Evolutionary conservation across 345 rosid genomes (phyloP).

Genomic region (Cardamine chenopodiifolia): DNA sequence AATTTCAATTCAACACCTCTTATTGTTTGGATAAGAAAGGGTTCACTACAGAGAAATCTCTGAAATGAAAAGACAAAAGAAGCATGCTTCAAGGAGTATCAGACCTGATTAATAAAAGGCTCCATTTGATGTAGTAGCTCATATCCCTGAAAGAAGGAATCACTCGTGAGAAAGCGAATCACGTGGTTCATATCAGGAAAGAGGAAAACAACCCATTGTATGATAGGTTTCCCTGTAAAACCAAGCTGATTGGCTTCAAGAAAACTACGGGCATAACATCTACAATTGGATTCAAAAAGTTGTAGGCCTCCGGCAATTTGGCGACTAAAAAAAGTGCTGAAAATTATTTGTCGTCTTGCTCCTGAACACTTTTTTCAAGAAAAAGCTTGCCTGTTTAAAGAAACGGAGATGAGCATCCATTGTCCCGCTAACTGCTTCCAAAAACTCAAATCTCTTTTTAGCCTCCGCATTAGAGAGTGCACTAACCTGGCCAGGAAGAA

Average conservation of each 20-base stretch:
- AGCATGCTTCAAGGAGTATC: slow-evolving; percentile 8
- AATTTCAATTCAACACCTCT: slow-evolving; percentile 11
- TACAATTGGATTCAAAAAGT: not conserved
- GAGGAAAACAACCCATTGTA: not conserved
- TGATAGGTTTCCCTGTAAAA: slow-evolving; percentile 11
- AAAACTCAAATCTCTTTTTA: slow-evolving; percentile 67
- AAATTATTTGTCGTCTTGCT: not conserved
- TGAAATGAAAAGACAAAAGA: not conserved
- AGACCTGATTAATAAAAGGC: slow-evolving; percentile 78
- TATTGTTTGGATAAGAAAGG: slow-evolving; percentile 3
- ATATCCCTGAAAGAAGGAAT: slow-evolving; percentile 58
- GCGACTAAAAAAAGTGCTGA: not conserved
- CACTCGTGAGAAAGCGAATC: slow-evolving; percentile 15
- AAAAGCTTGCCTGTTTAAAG: slow-evolving; percentile 63
- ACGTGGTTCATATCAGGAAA: not conserved
- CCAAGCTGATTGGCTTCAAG: slow-evolving; percentile 1
- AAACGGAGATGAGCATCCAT: slow-evolving; percentile 77
- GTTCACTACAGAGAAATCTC: not conserved
- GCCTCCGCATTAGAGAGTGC: slow-evolving; percentile 70
- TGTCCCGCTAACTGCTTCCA: slow-evolving; percentile 72
- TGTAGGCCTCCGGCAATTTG: not conserved
- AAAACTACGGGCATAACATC: not conserved
- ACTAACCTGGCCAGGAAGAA: slow-evolving; percentile 52
- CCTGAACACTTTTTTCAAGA: not conserved
- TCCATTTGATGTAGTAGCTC: slow-evolving; percentile 79